These are phyloP conservation scores for Ceratopteris richardii DNA, from an alignment of 75 land plant species.

Conservation along the genomic window DNA sequence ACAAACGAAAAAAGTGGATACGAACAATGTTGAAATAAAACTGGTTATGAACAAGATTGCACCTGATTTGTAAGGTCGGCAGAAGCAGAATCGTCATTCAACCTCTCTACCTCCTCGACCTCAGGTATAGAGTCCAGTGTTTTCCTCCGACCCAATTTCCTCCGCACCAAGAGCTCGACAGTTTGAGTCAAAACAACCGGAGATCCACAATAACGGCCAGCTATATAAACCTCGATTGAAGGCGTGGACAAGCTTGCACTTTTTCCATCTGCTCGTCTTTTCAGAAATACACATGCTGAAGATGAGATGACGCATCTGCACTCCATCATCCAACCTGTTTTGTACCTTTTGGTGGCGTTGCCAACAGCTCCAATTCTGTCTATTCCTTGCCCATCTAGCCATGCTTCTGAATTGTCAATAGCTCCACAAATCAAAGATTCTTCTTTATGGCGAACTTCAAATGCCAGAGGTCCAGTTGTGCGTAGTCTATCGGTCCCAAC, in stretches of 20 bases:
- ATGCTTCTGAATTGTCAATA: constrained; percentile 31
- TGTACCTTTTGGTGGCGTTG: constrained; percentile 10
- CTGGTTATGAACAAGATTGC: no score
- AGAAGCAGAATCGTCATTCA: not conserved
- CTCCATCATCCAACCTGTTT: constrained; percentile 55
- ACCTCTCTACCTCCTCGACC: constrained; percentile 24
- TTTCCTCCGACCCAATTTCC: constrained; percentile 25
- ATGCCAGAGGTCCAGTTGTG: constrained; percentile 50
- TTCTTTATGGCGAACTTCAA: constrained; percentile 57
- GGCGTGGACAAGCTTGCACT: constrained; percentile 18
- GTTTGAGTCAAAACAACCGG: constrained; percentile 77
- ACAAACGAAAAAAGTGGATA: no score
- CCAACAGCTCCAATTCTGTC: constrained; percentile 3
- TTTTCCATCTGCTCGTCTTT: not conserved
- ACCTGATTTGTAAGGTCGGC: constrained; percentile 5
- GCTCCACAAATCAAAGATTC: constrained; percentile 56
- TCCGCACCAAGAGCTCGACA: constrained; percentile 38
- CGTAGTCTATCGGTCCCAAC: constrained; percentile 72
- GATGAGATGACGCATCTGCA: constrained; percentile 47
- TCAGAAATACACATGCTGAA: constrained; percentile 22
- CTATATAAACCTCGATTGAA: constrained; percentile 69
- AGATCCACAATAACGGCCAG: constrained; percentile 51
- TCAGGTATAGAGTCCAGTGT: constrained; percentile 65
- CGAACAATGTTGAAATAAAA: no score
- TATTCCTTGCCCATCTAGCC: constrained; percentile 3